Evolutionary conservation across 2,329 filamentous ascomycete species (phyloP).

Genomic region (Polychaeton citri): DNA sequence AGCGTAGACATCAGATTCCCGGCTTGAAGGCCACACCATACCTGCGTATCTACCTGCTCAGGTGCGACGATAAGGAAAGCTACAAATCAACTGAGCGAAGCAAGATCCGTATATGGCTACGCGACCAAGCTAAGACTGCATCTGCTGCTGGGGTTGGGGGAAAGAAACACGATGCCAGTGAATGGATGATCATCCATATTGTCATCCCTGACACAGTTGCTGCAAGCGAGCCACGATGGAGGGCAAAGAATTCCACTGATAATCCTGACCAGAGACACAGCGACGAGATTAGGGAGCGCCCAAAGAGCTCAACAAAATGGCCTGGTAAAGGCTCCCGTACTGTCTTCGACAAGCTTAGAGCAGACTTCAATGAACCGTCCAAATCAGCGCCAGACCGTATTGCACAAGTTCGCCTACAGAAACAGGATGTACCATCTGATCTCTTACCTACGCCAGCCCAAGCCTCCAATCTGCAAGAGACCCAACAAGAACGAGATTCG

Average conservation of each 20-base stretch:
- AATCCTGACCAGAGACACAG: conserved; percentile 10
- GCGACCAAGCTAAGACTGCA: conserved; percentile 52
- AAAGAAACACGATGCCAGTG: conserved; percentile 84
- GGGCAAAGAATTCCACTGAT: conserved; percentile 32
- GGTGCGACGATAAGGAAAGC: conserved; percentile 89
- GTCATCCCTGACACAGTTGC: conserved; percentile 76
- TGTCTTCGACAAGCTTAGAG: conserved; percentile 74
- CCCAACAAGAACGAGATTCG: conserved; percentile 61
- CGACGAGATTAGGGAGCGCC: conserved; percentile 52
- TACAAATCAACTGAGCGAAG: conserved; percentile 74
- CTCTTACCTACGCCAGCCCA: conserved; percentile 29
- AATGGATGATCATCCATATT: conserved; percentile 90
- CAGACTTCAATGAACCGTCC: conserved; percentile 72
- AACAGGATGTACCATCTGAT: conserved; percentile 31
- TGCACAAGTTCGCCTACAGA: conserved; percentile 66
- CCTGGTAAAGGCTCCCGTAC: conserved; percentile 64
- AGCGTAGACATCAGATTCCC: conserved; percentile 83
- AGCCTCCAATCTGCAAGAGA: conserved; percentile 46
- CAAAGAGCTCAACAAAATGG: conserved; percentile 56
- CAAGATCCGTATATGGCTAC: conserved; percentile 83
- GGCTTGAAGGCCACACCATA: conserved; percentile 88
- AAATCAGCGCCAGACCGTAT: conserved; percentile 66
- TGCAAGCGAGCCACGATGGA: conserved; percentile 60
- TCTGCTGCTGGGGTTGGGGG: conserved; percentile 21
- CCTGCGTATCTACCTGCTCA: conserved; percentile 74